Conservation (phyloP, 1,139 yeast species). For the Taphrina flavorubra region DNA sequence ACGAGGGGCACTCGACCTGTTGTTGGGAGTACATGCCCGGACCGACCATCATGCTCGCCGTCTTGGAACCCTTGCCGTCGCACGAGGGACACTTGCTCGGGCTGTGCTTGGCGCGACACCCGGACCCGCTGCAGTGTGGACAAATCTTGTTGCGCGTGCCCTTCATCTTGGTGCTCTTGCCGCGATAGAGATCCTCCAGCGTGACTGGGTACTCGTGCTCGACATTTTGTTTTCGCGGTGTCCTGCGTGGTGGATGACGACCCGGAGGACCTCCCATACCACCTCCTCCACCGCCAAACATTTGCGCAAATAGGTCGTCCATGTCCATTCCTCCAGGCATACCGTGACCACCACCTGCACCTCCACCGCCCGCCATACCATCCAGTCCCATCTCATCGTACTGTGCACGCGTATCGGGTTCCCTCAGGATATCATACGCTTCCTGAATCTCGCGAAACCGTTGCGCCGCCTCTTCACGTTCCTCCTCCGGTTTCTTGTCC, state of each 20-base stretch:
- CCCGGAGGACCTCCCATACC: conserved; percentile 44
- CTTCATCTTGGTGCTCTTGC: conserved; percentile 77
- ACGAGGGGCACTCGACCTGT: conserved; percentile 66
- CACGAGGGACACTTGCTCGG: conserved; percentile 68
- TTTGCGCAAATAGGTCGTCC: conserved; percentile 46
- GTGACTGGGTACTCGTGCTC: conserved; percentile 66
- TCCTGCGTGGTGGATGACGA: conserved; percentile 35
- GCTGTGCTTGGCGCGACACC: conserved; percentile 63
- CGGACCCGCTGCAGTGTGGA: conserved; percentile 49
- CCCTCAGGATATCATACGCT: conserved; percentile 74
- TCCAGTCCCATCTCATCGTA: conserved; percentile 63
- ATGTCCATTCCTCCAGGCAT: conserved; percentile 46
- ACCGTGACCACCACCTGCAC: conserved; percentile 51
- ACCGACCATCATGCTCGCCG: conserved; percentile 63
- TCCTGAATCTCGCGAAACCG: conserved; percentile 76
- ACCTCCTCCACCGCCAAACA: conserved; percentile 46
- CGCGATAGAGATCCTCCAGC: conserved; percentile 77
- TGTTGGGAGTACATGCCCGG: conserved; percentile 78
- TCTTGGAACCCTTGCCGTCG: conserved; percentile 70
- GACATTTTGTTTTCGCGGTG: conserved; percentile 58
- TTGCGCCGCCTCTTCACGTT: conserved; percentile 63
- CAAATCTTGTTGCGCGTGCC: conserved; percentile 77
- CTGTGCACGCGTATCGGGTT: conserved; percentile 61
- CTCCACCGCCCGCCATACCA: conserved; percentile 47
- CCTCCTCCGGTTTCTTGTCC: conserved; percentile 81